Percentiles rank a stretch among this genome's conserved stretches.
Evolutionary conservation across 352 stramenopile species (phyloP).

Genomic region (Globisporangium canariense): DNA sequence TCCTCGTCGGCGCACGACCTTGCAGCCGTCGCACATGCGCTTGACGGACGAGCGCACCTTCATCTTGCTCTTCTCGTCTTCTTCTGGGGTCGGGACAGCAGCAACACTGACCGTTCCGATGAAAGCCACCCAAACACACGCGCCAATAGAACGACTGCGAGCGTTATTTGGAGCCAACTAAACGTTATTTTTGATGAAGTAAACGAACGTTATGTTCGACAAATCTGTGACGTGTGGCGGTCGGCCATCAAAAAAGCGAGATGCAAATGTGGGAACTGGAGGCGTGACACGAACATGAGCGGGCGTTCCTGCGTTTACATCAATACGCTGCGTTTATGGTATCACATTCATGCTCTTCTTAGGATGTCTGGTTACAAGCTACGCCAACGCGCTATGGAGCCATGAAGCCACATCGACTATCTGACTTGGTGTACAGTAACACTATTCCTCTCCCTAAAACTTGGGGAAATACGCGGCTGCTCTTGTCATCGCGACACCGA

Average conservation of each 20-base stretch:
- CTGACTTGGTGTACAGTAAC: neutral
- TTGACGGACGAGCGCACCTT: conserved; percentile 91
- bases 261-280: neutral
- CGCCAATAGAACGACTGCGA: neutral
- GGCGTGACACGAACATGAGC: neutral
- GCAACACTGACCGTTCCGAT: conserved; percentile 8
- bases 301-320: neutral
- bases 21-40: conserved; percentile 91
- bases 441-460: neutral
- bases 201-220: neutral
- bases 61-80: conserved; percentile 49
- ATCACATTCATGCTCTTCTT: neutral
- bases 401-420: neutral
- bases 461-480: conserved; percentile 22
- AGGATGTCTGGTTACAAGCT: neutral
- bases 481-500: conserved; percentile 52
- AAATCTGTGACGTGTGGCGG: too few relatives aligned
- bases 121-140: conserved; percentile 2
- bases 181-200: neutral
- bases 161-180: neutral
- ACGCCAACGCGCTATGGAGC: neutral
- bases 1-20: conserved; percentile 81
- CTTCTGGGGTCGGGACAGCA: neutral
- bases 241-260: too few relatives aligned
- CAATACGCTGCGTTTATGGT: neutral